phyloP scores from a whole-genome alignment of 164 flowering plant genomes.

The Chimonanthus praecox region DNA sequence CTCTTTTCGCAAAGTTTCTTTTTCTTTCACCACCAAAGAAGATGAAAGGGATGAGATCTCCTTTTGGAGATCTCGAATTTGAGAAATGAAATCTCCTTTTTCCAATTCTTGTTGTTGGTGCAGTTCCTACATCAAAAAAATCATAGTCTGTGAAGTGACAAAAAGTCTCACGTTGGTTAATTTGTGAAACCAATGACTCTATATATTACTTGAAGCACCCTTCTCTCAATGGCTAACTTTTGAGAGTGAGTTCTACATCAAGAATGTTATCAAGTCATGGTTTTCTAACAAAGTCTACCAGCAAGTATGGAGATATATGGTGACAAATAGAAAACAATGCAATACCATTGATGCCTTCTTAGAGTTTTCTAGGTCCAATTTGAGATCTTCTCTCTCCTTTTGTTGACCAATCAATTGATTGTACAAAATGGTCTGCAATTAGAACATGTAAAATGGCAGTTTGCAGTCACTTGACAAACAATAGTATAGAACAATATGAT shows the following conservation, averaged over 20 bases:
- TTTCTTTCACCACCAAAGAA: conserved; percentile 60
- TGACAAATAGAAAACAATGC: not conserved
- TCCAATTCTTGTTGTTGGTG: conserved; percentile 45
- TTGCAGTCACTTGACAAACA: not conserved
- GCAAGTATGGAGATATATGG: no score
- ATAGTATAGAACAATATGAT: not conserved
- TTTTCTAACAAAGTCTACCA: no score
- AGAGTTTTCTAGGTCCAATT: conserved; percentile 36
- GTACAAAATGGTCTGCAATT: conserved; percentile 41
- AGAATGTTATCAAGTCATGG: no score
- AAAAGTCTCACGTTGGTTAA: no score
- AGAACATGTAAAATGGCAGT: not conserved
- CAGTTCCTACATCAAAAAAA: conserved; percentile 36
- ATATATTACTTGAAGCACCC: no score
- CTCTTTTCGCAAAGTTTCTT: conserved; percentile 75
- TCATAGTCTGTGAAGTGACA: no score
- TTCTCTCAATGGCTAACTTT: no score
- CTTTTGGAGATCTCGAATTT: conserved; percentile 51
- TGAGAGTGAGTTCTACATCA: no score
- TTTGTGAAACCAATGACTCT: no score
- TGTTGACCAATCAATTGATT: conserved; percentile 40
- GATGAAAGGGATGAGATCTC: conserved; percentile 57
- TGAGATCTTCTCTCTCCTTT: conserved; percentile 44
- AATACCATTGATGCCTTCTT: conserved; percentile 43
- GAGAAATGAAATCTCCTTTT: conserved; percentile 36